These are phyloP conservation scores for Cinnamomum micranthum DNA, from an alignment of 164 flowering plant species.

Conservation along the genomic window DNA sequence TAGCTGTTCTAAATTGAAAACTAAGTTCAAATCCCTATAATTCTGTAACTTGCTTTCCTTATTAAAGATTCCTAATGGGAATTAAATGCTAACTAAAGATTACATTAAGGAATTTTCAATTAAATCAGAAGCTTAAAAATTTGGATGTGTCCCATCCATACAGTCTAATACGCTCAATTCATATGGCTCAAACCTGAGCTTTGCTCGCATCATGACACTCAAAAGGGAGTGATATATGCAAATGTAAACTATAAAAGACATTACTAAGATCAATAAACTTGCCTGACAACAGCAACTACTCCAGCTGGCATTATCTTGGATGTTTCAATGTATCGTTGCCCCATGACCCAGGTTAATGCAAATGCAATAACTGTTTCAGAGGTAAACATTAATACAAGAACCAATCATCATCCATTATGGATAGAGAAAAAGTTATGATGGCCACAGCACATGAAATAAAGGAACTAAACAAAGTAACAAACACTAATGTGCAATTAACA, in stretches of 20 bases:
- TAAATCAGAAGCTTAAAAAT: too few species aligned
- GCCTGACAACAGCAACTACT: conserved; percentile 77
- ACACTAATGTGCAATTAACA: too few species aligned
- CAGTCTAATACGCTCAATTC: too few species aligned
- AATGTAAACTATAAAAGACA: background rate
- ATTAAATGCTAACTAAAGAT: too few species aligned
- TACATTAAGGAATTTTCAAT: too few species aligned
- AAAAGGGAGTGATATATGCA: background rate
- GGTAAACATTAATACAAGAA: background rate
- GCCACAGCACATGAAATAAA: background rate
- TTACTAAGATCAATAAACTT: background rate
- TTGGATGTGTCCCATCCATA: too few species aligned
- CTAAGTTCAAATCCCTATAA: too few species aligned
- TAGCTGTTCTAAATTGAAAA: too few species aligned
- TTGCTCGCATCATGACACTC: background rate
- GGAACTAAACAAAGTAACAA: background rate
- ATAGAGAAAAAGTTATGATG: background rate
- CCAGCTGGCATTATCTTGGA: conserved; percentile 95
- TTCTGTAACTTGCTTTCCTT: too few species aligned
- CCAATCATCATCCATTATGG: background rate
- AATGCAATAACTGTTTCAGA: conserved; percentile 56
- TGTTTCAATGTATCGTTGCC: conserved; percentile 67
- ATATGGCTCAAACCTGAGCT: too few species aligned
- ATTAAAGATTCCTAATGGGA: too few species aligned
- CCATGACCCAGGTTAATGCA: conserved; percentile 64